phyloP scores from a whole-genome alignment of 2,329 filamentous ascomycete genomes.

The Ophioceras dolichostomum region DNA sequence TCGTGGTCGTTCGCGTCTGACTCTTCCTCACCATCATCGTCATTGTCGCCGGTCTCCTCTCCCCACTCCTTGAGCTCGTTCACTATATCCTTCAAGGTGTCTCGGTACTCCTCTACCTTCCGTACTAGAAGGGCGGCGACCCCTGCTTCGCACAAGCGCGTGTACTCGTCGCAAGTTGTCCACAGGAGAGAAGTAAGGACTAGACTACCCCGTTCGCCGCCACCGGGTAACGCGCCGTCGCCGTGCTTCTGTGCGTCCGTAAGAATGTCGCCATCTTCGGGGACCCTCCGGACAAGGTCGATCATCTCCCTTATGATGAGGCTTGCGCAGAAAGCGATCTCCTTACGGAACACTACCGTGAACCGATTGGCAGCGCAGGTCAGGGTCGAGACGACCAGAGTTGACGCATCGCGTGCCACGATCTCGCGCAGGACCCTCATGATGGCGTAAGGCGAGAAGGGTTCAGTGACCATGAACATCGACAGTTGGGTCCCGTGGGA shows the following conservation, averaged over 20 bases:
- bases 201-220: slow-evolving; percentile 36
- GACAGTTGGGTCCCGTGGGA: slow-evolving; percentile 82
- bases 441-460: slow-evolving; percentile 72
- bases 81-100: slow-evolving; percentile 69
- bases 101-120: slow-evolving; percentile 62
- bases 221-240: slow-evolving; percentile 15
- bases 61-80: slow-evolving; percentile 83
- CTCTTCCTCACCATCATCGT: slow-evolving; percentile 31
- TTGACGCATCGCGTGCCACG: slow-evolving; percentile 60
- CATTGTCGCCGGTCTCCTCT: slow-evolving; percentile 55
- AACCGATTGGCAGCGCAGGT: slow-evolving; percentile 49
- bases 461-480: slow-evolving; percentile 73
- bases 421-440: slow-evolving; percentile 58
- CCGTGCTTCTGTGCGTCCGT: slow-evolving; percentile 33
- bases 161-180: slow-evolving; percentile 67
- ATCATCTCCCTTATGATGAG: slow-evolving; percentile 51
- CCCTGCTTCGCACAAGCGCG: slow-evolving; percentile 51
- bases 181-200: slow-evolving; percentile 67
- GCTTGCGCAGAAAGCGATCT: slow-evolving; percentile 47
- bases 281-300: slow-evolving; percentile 47
- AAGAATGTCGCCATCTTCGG: slow-evolving; percentile 42
- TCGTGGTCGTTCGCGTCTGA: slow-evolving; percentile 21
- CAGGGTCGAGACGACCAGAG: slow-evolving; percentile 58
- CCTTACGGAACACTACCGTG: slow-evolving; percentile 49
- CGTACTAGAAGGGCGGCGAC: slow-evolving; percentile 57